Evolutionary conservation across 257 asterid species (phyloP).

Genomic region (Gardenia jasminoides): DNA sequence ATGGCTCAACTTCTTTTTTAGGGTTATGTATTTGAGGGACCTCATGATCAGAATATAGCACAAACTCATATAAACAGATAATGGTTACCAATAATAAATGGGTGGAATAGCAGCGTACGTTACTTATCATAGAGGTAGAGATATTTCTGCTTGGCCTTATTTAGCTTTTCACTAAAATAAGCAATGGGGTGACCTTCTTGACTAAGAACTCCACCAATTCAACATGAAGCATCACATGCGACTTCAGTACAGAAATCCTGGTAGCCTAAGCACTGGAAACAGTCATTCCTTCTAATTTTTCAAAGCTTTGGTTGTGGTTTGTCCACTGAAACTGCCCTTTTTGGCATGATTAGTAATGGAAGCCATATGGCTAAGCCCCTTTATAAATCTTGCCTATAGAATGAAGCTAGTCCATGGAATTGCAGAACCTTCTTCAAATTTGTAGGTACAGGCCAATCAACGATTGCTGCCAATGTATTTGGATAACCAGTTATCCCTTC

Average conservation of each 20-base stretch:
- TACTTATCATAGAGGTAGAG: background rate
- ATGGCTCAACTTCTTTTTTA: background rate
- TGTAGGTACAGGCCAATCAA: background rate
- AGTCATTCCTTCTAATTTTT: background rate
- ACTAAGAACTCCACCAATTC: conserved; percentile 1
- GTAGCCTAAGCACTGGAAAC: background rate
- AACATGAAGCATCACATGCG: conserved; percentile 9
- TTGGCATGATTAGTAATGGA: background rate
- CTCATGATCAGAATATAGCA: background rate
- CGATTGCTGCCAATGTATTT: background rate
- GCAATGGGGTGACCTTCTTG: conserved; percentile 9
- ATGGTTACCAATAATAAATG: background rate
- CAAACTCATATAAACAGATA: background rate
- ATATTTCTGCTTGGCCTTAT: background rate
- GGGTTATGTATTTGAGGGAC: background rate
- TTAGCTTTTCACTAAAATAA: conserved; percentile 5
- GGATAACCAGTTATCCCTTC: background rate
- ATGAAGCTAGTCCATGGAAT: background rate
- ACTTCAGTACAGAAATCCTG: conserved; percentile 6
- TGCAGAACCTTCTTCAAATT: background rate
- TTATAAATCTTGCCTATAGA: background rate
- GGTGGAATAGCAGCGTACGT: background rate
- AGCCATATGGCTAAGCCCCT: background rate
- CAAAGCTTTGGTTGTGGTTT: background rate
- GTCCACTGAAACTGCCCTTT: background rate